A percentile compares a stretch with the other conserved stretches of the same genome.
phyloP scores from a whole-genome alignment of 2,329 filamentous ascomycete genomes.

The Sphaerulina musiva region DNA sequence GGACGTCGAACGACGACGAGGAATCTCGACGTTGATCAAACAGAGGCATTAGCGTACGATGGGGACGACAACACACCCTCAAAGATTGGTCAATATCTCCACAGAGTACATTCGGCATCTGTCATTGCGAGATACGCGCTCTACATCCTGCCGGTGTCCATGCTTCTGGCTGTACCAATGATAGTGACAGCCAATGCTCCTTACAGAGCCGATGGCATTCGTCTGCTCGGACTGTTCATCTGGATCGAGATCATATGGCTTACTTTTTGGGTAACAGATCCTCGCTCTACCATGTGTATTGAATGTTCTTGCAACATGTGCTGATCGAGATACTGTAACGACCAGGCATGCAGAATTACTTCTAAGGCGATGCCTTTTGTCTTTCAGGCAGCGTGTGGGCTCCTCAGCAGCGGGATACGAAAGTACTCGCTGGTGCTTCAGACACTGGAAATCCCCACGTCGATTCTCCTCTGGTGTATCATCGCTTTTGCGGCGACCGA shows the following conservation, averaged over 20 bases:
- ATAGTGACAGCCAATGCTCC: conserved; percentile 39
- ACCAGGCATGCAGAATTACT: conserved; percentile 52
- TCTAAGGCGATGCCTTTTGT: conserved; percentile 54
- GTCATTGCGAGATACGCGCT: conserved; percentile 60
- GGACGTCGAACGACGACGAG: conserved; percentile 8
- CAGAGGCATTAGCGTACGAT: conserved; percentile 20
- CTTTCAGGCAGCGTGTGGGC: conserved; percentile 63
- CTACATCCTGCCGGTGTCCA: conserved; percentile 58
- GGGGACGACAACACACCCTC: conserved; percentile 54
- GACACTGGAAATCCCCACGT: conserved; percentile 59
- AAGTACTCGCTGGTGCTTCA: conserved; percentile 62
- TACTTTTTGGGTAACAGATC: conserved; percentile 48
- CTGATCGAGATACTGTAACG: neutral
- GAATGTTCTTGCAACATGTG: neutral
- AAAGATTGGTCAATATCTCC: conserved; percentile 59
- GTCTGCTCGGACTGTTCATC: conserved; percentile 56
- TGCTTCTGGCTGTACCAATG: conserved; percentile 56
- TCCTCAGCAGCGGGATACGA: conserved; percentile 63
- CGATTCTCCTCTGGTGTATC: conserved; percentile 62
- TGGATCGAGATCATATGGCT: conserved; percentile 66
- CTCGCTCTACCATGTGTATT: neutral
- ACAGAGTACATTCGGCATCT: conserved; percentile 57
- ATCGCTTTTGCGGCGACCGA: conserved; percentile 57
- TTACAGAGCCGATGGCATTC: conserved; percentile 31
- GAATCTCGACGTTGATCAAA: conserved; percentile 6